Conservation (phyloP, 257 asterid species). For the Solanum virginianum region DNA sequence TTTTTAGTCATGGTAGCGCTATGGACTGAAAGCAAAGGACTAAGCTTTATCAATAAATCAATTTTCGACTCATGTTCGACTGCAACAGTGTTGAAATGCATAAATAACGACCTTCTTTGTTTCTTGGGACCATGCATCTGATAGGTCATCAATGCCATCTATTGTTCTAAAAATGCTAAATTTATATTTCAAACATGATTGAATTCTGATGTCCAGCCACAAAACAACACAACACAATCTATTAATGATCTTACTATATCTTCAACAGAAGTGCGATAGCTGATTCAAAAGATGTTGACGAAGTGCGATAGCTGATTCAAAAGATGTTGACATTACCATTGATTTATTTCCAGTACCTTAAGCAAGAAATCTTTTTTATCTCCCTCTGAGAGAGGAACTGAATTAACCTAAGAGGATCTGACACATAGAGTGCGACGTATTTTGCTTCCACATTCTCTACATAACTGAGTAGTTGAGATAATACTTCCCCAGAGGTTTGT, state of each 20-base stretch:
- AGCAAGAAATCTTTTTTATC: constrained; percentile 73
- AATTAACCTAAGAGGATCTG: constrained; percentile 58
- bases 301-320: too few relatives aligned
- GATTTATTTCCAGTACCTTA: constrained; percentile 57
- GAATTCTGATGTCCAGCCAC: neutral
- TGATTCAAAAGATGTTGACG: too few relatives aligned
- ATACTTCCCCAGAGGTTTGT: constrained; percentile 45
- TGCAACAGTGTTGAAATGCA: constrained; percentile 32
- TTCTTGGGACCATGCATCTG: constrained; percentile 42
- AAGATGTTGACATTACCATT: neutral
- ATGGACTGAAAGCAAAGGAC: constrained; percentile 34
- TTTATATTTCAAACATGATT: neutral
- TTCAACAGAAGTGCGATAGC: neutral
- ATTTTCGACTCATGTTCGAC: neutral
- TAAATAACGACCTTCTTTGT: constrained; percentile 44
- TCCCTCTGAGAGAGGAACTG: constrained; percentile 29
- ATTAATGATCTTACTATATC: neutral
- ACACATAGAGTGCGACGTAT: constrained; percentile 58
- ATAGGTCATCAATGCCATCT: constrained; percentile 41
- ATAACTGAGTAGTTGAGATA: constrained; percentile 51
- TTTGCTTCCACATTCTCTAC: constrained; percentile 60
- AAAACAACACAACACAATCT: neutral
- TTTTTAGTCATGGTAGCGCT: constrained; percentile 51
- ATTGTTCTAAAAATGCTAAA: constrained; percentile 18
- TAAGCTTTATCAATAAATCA: constrained; percentile 26